Evolutionary conservation across 2,329 filamentous ascomycete genomes (phyloP).

Genomic region (Lizonia empirigonia): DNA sequence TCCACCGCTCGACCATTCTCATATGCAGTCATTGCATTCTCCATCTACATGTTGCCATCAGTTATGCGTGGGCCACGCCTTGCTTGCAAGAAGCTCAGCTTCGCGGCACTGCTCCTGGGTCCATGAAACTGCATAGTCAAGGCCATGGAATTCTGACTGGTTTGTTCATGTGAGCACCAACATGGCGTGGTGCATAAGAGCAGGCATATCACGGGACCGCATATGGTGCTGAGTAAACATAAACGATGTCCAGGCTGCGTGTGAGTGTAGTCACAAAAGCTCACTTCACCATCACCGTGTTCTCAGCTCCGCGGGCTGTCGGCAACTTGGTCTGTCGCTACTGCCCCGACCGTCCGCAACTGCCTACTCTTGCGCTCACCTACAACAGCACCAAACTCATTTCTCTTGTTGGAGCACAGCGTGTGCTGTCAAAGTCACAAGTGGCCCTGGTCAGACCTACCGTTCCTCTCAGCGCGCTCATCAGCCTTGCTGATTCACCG

Average conservation of each 20-base stretch:
- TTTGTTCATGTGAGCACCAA: not conserved
- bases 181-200: not conserved
- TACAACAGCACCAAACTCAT: not conserved
- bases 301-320: not conserved
- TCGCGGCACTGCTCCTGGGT: not conserved
- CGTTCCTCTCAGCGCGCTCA: no score
- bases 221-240: not conserved
- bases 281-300: conserved; percentile 8
- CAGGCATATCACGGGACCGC: no score
- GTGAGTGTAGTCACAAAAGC: not conserved
- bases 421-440: not conserved
- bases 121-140: not conserved
- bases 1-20: not conserved
- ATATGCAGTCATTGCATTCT: no score
- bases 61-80: not conserved
- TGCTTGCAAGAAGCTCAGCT: not conserved
- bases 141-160: not conserved
- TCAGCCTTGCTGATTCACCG: not conserved
- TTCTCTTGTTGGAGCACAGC: not conserved
- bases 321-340: not conserved
- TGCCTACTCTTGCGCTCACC: not conserved
- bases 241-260: not conserved
- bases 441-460: not conserved
- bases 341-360: not conserved
- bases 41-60: not conserved